These are phyloP conservation scores for Mycosphaerella sp. DNA, from an alignment of 2,329 filamentous ascomycete genomes.

Conservation along the genomic window DNA sequence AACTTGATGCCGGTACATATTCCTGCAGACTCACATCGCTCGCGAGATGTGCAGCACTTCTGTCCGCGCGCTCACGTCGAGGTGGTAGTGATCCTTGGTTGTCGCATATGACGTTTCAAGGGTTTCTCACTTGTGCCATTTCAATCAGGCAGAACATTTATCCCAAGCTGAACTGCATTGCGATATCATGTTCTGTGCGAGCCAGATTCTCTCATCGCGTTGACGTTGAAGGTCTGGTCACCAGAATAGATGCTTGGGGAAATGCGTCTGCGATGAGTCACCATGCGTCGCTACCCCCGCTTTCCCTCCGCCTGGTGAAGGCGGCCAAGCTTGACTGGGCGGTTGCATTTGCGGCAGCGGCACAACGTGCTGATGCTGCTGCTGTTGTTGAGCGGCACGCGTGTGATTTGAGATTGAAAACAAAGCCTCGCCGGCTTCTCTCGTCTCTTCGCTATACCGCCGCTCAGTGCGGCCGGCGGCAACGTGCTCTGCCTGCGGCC, in stretches of 20 bases:
- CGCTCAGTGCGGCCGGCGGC: constrained; percentile 7
- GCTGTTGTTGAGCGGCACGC: constrained; percentile 6
- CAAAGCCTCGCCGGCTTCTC: constrained; percentile 21
- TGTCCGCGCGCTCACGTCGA: neutral
- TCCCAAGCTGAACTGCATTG: neutral
- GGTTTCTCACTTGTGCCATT: neutral
- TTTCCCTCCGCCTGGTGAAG: neutral
- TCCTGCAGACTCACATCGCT: neutral
- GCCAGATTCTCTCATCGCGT: neutral
- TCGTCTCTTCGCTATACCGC: constrained; percentile 22
- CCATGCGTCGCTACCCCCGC: neutral
- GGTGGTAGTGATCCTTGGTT: neutral
- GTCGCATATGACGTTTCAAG: neutral
- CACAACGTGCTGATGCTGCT: constrained; percentile 3
- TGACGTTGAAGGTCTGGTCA: neutral
- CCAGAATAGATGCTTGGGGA: constrained; percentile 24
- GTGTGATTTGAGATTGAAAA: constrained; percentile 21
- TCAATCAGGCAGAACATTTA: constrained; percentile 3
- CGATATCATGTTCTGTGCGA: neutral
- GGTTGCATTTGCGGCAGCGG: constrained; percentile 2
- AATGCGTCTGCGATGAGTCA: constrained; percentile 11
- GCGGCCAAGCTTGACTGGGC: constrained; percentile 5
- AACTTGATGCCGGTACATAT: neutral
- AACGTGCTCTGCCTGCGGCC: constrained; percentile 5
- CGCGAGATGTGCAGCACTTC: neutral